phyloP scores from a whole-genome alignment of 1,284 basidiomycete genomes.

The Microbotryum scabiosae region DNA sequence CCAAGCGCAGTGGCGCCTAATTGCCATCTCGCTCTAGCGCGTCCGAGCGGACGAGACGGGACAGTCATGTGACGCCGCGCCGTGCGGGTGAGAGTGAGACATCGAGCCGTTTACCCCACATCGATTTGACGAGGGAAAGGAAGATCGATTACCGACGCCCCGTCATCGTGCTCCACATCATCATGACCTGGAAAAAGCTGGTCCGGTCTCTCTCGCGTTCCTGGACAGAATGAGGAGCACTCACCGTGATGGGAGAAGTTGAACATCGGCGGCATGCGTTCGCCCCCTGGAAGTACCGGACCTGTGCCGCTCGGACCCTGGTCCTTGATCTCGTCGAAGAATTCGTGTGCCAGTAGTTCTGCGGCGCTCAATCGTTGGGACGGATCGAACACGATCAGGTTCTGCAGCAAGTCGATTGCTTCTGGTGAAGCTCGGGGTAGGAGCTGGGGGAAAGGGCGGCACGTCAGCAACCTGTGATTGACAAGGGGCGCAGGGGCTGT shows the following conservation, averaged over 20 bases:
- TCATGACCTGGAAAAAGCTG: too few relatives aligned
- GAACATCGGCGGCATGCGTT: conserved; percentile 4
- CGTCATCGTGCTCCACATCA: too few relatives aligned
- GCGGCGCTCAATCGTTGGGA: conserved; percentile 77
- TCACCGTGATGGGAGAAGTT: conserved; percentile 8
- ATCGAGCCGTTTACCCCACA: too few relatives aligned
- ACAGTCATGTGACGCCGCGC: too few relatives aligned
- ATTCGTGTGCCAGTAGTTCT: conserved; percentile 77
- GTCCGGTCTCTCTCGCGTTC: too few relatives aligned
- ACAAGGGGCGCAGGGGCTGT: neutral
- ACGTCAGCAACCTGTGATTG: too few relatives aligned
- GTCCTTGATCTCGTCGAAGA: conserved; percentile 89
- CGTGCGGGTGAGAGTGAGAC: too few relatives aligned
- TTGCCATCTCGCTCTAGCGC: too few relatives aligned
- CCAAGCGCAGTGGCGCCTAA: too few relatives aligned
- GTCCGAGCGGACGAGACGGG: too few relatives aligned
- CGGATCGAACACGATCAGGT: conserved; percentile 94
- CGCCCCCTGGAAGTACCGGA: neutral
- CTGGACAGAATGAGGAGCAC: neutral
- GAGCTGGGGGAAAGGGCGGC: conserved; percentile 46
- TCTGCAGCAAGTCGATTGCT: conserved; percentile 87
- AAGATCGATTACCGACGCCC: too few relatives aligned
- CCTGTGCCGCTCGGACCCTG: conserved; percentile 4
- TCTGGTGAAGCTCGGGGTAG: conserved; percentile 89
- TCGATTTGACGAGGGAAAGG: too few relatives aligned